phyloP scores from a whole-genome alignment of 2,329 filamentous ascomycete genomes.

The Phaeosphaeria sp. region DNA sequence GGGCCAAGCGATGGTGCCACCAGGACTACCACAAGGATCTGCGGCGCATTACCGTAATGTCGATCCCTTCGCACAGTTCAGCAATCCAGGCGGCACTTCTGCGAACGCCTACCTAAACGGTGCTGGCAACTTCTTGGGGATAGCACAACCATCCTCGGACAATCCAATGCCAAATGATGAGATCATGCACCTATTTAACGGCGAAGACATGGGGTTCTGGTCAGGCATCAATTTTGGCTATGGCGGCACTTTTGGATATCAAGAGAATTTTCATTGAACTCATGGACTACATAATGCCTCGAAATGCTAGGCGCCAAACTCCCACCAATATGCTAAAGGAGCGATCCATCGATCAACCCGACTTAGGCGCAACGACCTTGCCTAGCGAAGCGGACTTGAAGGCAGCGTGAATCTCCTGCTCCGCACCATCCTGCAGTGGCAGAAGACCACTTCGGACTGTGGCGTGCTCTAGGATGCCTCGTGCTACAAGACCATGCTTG shows the following conservation, averaged over 20 bases:
- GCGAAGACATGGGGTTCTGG: conserved; percentile 27
- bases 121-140: conserved; percentile 28
- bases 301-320: not conserved
- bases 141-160: conserved; percentile 32
- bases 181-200: conserved; percentile 31
- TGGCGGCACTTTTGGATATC: conserved; percentile 6
- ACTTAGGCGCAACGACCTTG: conserved; percentile 38
- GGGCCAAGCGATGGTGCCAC: conserved; percentile 1
- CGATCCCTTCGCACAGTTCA: not conserved
- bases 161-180: conserved; percentile 30
- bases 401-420: conserved; percentile 53
- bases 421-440: conserved; percentile 53
- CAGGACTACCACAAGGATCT: not conserved
- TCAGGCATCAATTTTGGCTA: conserved; percentile 12
- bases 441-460: conserved; percentile 59
- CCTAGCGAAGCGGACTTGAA: conserved; percentile 43
- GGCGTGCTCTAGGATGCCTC: conserved; percentile 58
- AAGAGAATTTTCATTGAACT: conserved; percentile 1
- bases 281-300: not conserved
- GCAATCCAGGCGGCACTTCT: not conserved
- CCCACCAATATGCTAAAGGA: not conserved
- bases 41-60: not conserved
- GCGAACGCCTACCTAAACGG: conserved; percentile 16
- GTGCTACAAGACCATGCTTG: conserved; percentile 60
- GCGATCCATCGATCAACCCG: conserved; percentile 6